Evolutionary conservation across 2,329 filamentous ascomycete genomes (phyloP).

Genomic region (Periconia digitata): DNA sequence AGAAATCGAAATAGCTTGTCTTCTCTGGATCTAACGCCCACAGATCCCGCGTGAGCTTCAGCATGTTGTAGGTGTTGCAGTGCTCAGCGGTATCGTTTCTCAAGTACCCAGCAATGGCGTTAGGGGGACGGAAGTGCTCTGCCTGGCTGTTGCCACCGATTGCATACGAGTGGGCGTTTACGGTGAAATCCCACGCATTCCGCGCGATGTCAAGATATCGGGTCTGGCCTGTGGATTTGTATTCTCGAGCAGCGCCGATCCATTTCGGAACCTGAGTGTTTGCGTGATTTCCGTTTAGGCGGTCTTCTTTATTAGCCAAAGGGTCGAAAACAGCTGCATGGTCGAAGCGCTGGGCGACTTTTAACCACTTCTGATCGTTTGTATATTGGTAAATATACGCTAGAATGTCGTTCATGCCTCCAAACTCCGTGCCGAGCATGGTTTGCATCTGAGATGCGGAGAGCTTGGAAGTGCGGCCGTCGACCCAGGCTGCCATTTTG

Average conservation of each 20-base stretch:
- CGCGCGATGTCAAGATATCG: slow-evolving; percentile 52
- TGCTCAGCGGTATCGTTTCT: slow-evolving; percentile 53
- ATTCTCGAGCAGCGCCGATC: slow-evolving; percentile 55
- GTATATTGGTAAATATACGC: slow-evolving; percentile 53
- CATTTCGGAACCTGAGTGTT: slow-evolving; percentile 59
- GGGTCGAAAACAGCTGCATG: slow-evolving; percentile 53
- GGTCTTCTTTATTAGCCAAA: slow-evolving; percentile 49
- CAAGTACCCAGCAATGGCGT: slow-evolving; percentile 51
- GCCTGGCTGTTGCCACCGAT: slow-evolving; percentile 58
- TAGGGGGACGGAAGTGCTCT: slow-evolving; percentile 54
- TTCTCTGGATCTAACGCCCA: slow-evolving; percentile 48
- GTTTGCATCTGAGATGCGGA: slow-evolving; percentile 51
- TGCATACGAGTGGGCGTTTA: slow-evolving; percentile 53
- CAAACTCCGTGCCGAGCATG: slow-evolving; percentile 54
- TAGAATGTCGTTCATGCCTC: slow-evolving; percentile 57
- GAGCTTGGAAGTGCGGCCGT: slow-evolving; percentile 48
- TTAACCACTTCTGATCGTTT: slow-evolving; percentile 50
- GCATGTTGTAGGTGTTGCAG: slow-evolving; percentile 61
- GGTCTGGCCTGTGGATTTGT: slow-evolving; percentile 50
- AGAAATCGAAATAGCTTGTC: slow-evolving; percentile 55
- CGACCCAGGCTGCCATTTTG: slow-evolving; percentile 52
- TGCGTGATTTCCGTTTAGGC: slow-evolving; percentile 53
- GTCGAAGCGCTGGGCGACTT: slow-evolving; percentile 53
- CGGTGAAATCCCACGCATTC: slow-evolving; percentile 54
- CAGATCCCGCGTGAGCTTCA: slow-evolving; percentile 57